Percentiles rank a stretch among this genome's conserved stretches.
These are phyloP conservation scores for Gnomoniopsis smithogilvyi DNA, from an alignment of 2,329 filamentous ascomycete species.

Conservation along the genomic window DNA sequence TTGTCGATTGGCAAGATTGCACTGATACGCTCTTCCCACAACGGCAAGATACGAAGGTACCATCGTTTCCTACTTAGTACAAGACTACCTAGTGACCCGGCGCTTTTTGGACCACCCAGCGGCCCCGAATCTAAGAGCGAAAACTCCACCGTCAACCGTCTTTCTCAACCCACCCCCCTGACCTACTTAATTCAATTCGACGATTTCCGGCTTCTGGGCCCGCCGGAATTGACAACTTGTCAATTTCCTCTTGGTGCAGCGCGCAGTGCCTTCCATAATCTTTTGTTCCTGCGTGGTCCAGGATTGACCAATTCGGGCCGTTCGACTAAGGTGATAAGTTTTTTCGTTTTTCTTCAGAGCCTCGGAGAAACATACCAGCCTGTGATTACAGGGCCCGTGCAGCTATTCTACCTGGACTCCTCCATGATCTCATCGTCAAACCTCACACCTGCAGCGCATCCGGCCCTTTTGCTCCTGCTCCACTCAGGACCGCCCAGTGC, in stretches of 20 bases:
- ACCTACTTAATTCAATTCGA: background rate
- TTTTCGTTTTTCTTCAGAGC: background rate
- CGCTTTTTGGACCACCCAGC: conserved; percentile 2
- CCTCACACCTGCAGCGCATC: conserved; percentile 16
- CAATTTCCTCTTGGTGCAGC: conserved; percentile 1
- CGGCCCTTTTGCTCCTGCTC: conserved; percentile 18
- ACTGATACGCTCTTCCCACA: background rate
- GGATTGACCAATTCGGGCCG: background rate
- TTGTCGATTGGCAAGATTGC: background rate
- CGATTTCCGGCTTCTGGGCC: background rate
- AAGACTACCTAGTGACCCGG: background rate
- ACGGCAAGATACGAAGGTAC: background rate
- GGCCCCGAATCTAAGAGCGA: background rate
- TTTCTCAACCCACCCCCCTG: background rate
- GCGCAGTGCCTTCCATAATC: background rate
- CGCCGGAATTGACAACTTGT: background rate
- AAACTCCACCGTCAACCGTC: background rate
- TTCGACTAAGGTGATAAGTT: background rate
- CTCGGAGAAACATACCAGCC: background rate
- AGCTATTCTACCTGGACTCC: conserved; percentile 2
- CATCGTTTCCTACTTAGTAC: background rate
- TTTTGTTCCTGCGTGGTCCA: background rate
- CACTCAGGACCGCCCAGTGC: conserved; percentile 5
- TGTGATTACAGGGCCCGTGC: conserved; percentile 8
- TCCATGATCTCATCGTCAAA: conserved; percentile 17